Evolutionary conservation across 2,329 filamentous ascomycete species (phyloP).

Genomic region (Fusarium sp.): DNA sequence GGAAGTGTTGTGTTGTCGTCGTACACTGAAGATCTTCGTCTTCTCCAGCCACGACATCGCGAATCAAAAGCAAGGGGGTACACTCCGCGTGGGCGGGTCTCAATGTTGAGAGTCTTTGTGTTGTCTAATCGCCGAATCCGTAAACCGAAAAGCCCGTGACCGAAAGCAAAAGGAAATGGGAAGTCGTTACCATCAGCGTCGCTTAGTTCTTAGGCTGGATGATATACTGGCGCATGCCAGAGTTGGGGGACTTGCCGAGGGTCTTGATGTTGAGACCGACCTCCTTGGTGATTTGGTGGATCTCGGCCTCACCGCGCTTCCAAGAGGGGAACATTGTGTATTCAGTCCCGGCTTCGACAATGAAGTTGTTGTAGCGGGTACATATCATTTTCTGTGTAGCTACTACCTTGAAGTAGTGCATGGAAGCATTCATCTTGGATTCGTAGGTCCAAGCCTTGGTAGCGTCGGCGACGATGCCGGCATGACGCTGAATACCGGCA

Average conservation of each 20-base stretch:
- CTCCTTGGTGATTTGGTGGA: slow-evolving; percentile 25
- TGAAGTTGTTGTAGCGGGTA: slow-evolving; percentile 2
- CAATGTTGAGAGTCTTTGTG: neutral
- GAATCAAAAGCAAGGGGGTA: neutral
- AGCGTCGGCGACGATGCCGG: slow-evolving; percentile 15
- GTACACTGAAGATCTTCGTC: neutral
- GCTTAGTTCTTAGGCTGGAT: slow-evolving; percentile 8
- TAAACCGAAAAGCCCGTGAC: neutral
- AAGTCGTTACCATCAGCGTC: too few species aligned
- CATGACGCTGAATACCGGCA: slow-evolving; percentile 4
- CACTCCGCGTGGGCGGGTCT: neutral
- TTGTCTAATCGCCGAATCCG: neutral
- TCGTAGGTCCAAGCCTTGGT: slow-evolving; percentile 20
- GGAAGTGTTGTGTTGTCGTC: neutral
- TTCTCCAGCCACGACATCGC: neutral
- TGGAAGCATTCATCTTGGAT: slow-evolving; percentile 8
- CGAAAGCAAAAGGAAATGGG: neutral
- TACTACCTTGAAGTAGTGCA: slow-evolving; percentile 40
- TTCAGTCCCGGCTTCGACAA: neutral
- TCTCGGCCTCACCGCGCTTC: slow-evolving; percentile 36
- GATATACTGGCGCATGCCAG: slow-evolving; percentile 40
- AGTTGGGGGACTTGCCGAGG: slow-evolving; percentile 35
- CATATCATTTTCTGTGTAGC: slow-evolving; percentile 31
- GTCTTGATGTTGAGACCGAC: slow-evolving; percentile 28
- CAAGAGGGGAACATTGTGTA: slow-evolving; percentile 44